phyloP scores from a whole-genome alignment of 371 early-diverging fungal genomes.

The Apophysomyces ossiformis region DNA sequence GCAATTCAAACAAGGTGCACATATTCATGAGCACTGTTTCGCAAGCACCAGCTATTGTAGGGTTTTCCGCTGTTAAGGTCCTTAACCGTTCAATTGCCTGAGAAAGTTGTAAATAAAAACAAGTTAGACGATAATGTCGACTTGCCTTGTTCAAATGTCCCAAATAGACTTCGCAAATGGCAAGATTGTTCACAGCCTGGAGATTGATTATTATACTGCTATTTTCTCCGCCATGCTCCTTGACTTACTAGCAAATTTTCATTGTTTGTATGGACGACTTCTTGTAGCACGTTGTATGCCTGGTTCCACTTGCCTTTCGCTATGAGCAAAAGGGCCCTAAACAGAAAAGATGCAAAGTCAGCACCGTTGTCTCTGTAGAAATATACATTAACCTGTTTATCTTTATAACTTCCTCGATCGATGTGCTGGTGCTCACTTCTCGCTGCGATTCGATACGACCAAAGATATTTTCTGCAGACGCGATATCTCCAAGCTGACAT shows the following conservation, averaged over 20 bases:
- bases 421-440: constrained; percentile 20
- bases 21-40: constrained; percentile 62
- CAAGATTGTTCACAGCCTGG: constrained; percentile 59
- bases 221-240: not conserved
- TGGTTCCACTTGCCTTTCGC: constrained; percentile 60
- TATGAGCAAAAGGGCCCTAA: constrained; percentile 50
- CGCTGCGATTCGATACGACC: constrained; percentile 36
- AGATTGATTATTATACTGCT: not conserved
- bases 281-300: constrained; percentile 51
- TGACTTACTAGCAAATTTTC: constrained; percentile 51
- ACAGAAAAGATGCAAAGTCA: not conserved
- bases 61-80: constrained; percentile 34
- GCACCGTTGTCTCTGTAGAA: not conserved
- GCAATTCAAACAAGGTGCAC: constrained; percentile 64
- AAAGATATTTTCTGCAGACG: constrained; percentile 47
- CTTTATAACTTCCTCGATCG: constrained; percentile 41
- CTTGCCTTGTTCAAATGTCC: constrained; percentile 52
- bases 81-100: constrained; percentile 41
- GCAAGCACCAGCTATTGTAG: constrained; percentile 55
- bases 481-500: constrained; percentile 50
- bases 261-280: constrained; percentile 48
- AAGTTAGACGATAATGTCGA: not conserved
- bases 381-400: constrained; percentile 46
- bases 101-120: not conserved
- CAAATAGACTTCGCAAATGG: constrained; percentile 61